A percentile compares a stretch with the other conserved stretches of the same genome.
phyloP scores from a whole-genome alignment of 306 rosid genomes.

The Begonia loranthoides region DNA sequence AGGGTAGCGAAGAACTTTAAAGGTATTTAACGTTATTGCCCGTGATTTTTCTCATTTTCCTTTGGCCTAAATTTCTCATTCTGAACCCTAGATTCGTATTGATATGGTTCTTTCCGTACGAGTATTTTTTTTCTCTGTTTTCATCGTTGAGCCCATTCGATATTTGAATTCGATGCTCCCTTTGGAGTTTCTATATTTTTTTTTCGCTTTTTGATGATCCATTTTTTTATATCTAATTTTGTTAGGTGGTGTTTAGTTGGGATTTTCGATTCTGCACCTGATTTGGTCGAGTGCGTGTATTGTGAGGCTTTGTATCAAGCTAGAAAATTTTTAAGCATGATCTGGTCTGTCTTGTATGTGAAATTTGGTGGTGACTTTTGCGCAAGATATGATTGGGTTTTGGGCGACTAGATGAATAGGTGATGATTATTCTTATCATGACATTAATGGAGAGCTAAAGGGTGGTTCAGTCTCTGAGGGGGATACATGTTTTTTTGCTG shows the following conservation, averaged over 20 bases:
- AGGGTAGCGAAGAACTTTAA: slow-evolving; percentile 13
- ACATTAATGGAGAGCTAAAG: slow-evolving; percentile 18
- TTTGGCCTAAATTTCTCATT: slow-evolving; percentile 13
- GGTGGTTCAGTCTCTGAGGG: slow-evolving; percentile 12
- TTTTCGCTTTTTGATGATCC: slow-evolving; percentile 8
- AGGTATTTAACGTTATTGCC: slow-evolving; percentile 29
- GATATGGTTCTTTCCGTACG: neutral
- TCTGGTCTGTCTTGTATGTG: slow-evolving; percentile 12
- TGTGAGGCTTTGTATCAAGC: slow-evolving; percentile 10
- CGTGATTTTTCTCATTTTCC: slow-evolving; percentile 11
- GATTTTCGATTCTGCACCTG: slow-evolving; percentile 31
- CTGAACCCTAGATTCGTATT: neutral
- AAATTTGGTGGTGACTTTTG: slow-evolving; percentile 1
- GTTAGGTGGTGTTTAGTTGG: slow-evolving; percentile 38
- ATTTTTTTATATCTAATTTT: slow-evolving; percentile 23
- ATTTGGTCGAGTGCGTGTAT: slow-evolving; percentile 23
- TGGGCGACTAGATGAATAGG: slow-evolving; percentile 15
- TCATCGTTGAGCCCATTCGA: neutral
- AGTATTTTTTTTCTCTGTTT: neutral
- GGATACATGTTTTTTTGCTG: neutral
- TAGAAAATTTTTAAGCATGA: slow-evolving; percentile 18
- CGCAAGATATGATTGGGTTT: slow-evolving; percentile 12
- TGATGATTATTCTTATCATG: slow-evolving; percentile 11
- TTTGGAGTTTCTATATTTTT: slow-evolving; percentile 1
- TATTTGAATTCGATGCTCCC: too few species aligned